A percentile compares a stretch with the other conserved stretches of the same genome.
Evolutionary conservation across 2,329 filamentous ascomycete species (phyloP).

Genomic region (Torrubiellomyces zombiae): DNA sequence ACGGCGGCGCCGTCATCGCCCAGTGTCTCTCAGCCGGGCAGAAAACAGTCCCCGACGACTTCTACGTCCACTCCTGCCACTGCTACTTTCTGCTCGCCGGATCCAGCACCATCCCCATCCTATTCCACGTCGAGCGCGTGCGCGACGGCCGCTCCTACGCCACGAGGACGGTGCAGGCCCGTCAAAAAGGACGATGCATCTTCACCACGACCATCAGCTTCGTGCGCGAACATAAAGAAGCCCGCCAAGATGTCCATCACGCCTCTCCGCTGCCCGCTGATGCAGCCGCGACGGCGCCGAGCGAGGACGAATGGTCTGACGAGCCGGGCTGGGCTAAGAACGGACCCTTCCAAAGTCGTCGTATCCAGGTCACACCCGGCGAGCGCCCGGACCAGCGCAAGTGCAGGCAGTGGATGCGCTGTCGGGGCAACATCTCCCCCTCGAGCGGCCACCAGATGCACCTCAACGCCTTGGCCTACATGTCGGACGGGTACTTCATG

Average conservation of each 20-base stretch:
- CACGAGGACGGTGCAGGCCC: conserved; percentile 88
- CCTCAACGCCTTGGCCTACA: conserved; percentile 76
- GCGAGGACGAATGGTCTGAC: conserved; percentile 21
- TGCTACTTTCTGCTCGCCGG: conserved; percentile 97
- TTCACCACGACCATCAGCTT: conserved; percentile 95
- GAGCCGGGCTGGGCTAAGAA: conserved; percentile 33
- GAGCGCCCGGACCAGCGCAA: conserved; percentile 46
- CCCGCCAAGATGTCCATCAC: conserved; percentile 42
- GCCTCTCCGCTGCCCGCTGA: conserved; percentile 38
- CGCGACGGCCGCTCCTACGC: conserved; percentile 80
- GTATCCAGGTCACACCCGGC: conserved; percentile 20
- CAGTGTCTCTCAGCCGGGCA: conserved; percentile 82
- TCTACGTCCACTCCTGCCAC: conserved; percentile 89
- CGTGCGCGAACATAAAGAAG: conserved; percentile 45
- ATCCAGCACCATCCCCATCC: conserved; percentile 65
- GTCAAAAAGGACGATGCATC: conserved; percentile 75
- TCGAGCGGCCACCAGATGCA: conserved; percentile 65
- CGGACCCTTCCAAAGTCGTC: conserved; percentile 30
- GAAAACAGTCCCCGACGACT: conserved; percentile 64
- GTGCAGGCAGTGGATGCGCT: conserved; percentile 58
- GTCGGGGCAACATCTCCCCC: conserved; percentile 55
- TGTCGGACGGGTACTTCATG: conserved; percentile 87
- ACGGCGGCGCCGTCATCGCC: conserved; percentile 82
- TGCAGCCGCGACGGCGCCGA: conserved; percentile 19
- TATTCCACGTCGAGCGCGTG: conserved; percentile 91